Evolutionary conservation across 2,329 filamentous ascomycete genomes (phyloP), one percentile per base, ranked within the genome.

Genomic region (Chrysoporthe deuterocubensis): DNA sequence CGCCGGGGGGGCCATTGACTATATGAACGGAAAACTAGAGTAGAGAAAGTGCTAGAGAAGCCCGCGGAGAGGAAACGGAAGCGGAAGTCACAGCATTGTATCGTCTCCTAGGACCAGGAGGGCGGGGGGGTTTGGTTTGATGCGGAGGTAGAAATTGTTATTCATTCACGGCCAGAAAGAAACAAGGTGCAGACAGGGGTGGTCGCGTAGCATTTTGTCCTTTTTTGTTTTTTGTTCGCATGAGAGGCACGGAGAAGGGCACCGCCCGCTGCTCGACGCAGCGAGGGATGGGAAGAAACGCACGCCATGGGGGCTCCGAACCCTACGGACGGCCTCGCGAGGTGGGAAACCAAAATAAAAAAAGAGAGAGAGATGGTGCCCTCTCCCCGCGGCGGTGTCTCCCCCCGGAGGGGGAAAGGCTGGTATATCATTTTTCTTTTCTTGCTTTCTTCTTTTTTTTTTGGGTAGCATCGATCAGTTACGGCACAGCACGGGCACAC

Each of bases 1-100:
- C 61, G 48, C 34, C 34, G 7, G n/a, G n/a, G n/a, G 56, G 14
- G 52, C 54, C 52, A 57, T 65, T 60, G 63, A 65, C 63, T 65
- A 65, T 46, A 65, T 65, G 63, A 52, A 40, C 37, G 52, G 44
- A 54, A 57, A 16, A 50, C 14, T 16, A 32, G 40, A 21, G 42
- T 9, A 56, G 62, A 56, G 13, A 60, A 60, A 16, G 40, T 26
- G 9, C 14, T 44, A 32, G 37, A 60, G 18, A 44, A 43, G 40
- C 40, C 21, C 26, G 8, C 26, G 26, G 43, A 46, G n/a, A 48
- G 42, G 14, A 46, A 48, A 48, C 26, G 59, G 43, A 61, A 61
- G 43, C 46, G 59, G 8, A 61, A 26, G 21, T 61, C 59, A 18
- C 59, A 61, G 59, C 59, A 61, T 37, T 61, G 59, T 46, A 48